A percentile compares a stretch with the other conserved stretches of the same genome.
These are phyloP conservation scores for Knoxia roxburghii DNA, from an alignment of 257 asterid species.

Conservation along the genomic window DNA sequence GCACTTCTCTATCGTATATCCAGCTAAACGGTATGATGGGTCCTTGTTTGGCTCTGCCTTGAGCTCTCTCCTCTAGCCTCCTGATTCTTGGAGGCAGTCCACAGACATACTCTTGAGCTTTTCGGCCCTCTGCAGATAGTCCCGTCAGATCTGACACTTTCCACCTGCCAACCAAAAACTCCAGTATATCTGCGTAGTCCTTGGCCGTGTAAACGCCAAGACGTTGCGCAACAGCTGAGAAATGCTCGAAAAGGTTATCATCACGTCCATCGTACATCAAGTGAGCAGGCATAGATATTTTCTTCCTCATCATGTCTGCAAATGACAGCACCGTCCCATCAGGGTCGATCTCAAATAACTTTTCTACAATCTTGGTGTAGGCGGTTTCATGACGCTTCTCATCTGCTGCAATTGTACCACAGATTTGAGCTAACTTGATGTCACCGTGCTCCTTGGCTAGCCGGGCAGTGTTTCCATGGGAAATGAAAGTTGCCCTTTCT, in stretches of 20 bases:
- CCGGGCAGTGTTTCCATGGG: slow-evolving; percentile 80
- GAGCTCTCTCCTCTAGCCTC: slow-evolving; percentile 64
- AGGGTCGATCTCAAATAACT: slow-evolving; percentile 73
- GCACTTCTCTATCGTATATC: slow-evolving; percentile 64
- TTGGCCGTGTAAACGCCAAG: slow-evolving; percentile 65
- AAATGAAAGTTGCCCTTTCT: slow-evolving; percentile 77
- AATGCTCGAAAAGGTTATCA: slow-evolving; percentile 54
- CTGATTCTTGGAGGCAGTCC: slow-evolving; percentile 64
- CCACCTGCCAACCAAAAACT: slow-evolving; percentile 66
- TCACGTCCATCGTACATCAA: slow-evolving; percentile 78
- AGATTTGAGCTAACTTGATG: slow-evolving; percentile 64
- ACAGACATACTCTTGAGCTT: slow-evolving; percentile 71
- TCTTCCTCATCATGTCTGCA: slow-evolving; percentile 84
- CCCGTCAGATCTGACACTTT: slow-evolving; percentile 53
- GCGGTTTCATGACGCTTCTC: slow-evolving; percentile 88
- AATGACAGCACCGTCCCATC: slow-evolving; percentile 62
- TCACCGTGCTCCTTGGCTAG: slow-evolving; percentile 71
- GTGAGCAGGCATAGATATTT: slow-evolving; percentile 84
- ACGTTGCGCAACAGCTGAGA: slow-evolving; percentile 68
- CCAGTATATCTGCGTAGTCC: slow-evolving; percentile 74
- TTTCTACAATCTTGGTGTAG: slow-evolving; percentile 72
- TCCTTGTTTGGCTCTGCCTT: slow-evolving; percentile 46
- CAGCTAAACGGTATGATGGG: slow-evolving; percentile 55
- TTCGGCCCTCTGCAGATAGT: slow-evolving; percentile 51
- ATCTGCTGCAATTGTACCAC: slow-evolving; percentile 71